A percentile compares a stretch with the other conserved stretches of the same genome.
Conservation (phyloP, 495 filamentous ascomycete genomes). For the Aspergillus ostianus region DNA sequence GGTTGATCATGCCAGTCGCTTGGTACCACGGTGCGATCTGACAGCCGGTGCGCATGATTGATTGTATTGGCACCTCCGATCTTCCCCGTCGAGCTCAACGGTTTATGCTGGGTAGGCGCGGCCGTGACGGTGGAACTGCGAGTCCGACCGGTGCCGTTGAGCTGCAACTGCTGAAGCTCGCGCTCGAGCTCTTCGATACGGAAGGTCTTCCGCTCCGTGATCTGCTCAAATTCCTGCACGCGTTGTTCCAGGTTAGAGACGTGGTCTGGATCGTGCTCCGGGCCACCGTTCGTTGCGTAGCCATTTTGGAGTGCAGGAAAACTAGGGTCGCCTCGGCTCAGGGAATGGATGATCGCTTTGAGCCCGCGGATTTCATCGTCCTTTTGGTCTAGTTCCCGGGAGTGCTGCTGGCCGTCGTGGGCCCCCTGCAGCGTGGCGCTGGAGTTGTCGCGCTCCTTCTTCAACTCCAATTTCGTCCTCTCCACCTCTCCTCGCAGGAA, state of each 20-base stretch:
- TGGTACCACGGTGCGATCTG: conserved; percentile 48
- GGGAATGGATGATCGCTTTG: conserved; percentile 95
- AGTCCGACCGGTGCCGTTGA: conserved; percentile 27
- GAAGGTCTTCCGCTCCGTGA: conserved; percentile 65
- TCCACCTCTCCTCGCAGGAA: conserved; percentile 96
- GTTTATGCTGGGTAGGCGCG: conserved; percentile 38
- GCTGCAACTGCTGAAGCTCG: conserved; percentile 67
- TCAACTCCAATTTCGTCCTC: conserved; percentile 82
- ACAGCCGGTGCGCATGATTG: conserved; percentile 42
- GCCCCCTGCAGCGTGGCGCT: conserved; percentile 52
- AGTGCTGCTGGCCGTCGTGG: conserved; percentile 47
- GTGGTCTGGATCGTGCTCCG: conserved; percentile 34
- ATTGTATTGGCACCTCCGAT: conserved; percentile 24
- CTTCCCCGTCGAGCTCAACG: conserved; percentile 33
- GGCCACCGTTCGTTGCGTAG: conserved; percentile 10
- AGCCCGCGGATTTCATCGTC: conserved; percentile 96
- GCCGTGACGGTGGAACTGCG: conserved; percentile 47
- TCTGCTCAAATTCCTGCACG: conserved; percentile 68
- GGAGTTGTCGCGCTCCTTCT: conserved; percentile 86
- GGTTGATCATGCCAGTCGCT: conserved; percentile 43
- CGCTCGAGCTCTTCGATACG: conserved; percentile 90
- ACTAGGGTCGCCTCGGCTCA: conserved; percentile 68
- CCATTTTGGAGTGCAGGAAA: conserved; percentile 29
- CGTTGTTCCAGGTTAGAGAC: conserved; percentile 64
- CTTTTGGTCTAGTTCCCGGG: conserved; percentile 82